Evolutionary conservation across 805 yeast species (phyloP).

Genomic region (Saturnispora sekii): DNA sequence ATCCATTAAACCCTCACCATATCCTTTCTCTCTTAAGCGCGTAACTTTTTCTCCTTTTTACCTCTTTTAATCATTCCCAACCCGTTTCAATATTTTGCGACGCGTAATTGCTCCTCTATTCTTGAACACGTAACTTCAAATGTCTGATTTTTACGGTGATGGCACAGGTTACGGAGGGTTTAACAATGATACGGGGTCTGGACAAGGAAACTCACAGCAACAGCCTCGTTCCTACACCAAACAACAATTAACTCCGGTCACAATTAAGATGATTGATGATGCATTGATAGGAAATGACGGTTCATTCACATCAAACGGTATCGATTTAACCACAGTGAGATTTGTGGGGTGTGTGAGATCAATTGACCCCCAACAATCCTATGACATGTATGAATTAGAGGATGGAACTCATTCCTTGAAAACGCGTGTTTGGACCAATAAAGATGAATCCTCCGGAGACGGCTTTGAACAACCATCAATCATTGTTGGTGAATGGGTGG

Average conservation of each 20-base stretch:
- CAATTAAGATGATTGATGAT: conserved; percentile 54
- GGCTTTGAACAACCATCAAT: conserved; percentile 23
- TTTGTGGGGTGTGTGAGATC: conserved; percentile 66
- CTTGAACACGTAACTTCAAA: conserved; percentile 16
- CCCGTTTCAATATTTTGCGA: neutral
- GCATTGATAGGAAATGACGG: conserved; percentile 62
- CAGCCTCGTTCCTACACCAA: conserved; percentile 19
- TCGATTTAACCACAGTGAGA: conserved; percentile 53
- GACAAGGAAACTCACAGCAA: conserved; percentile 18
- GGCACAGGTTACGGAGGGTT: conserved; percentile 32
- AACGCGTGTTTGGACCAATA: conserved; percentile 52
- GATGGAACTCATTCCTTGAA: conserved; percentile 70
- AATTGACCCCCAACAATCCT: conserved; percentile 45
- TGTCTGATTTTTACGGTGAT: conserved; percentile 20
- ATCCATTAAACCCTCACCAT: too few species aligned
- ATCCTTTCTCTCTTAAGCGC: too few species aligned
- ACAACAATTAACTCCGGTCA: conserved; percentile 49
- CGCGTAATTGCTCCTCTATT: conserved; percentile 1
- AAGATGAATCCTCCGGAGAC: conserved; percentile 43
- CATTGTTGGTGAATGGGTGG: conserved; percentile 47
- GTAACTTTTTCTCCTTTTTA: neutral
- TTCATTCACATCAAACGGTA: conserved; percentile 48
- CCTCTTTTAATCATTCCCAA: neutral
- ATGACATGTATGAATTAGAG: conserved; percentile 50
- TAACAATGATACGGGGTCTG: conserved; percentile 11